Conservation (phyloP, 129 eudicot genomes). For the Pittosporum tobira region DNA sequence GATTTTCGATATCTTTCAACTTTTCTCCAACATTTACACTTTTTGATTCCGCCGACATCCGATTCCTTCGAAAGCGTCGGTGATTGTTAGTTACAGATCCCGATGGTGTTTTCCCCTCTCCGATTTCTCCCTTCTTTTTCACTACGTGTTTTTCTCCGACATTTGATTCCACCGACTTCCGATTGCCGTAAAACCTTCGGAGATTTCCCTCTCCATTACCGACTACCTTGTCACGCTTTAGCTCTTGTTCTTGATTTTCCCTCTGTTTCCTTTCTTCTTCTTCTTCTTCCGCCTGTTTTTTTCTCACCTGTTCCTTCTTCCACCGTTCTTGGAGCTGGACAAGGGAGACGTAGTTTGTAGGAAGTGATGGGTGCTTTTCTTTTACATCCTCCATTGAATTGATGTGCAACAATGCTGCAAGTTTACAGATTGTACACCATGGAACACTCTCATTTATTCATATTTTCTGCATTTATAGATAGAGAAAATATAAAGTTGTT, state of each 20-base stretch:
- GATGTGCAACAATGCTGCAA: neutral
- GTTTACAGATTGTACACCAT: too few species aligned
- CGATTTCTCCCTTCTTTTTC: too few species aligned
- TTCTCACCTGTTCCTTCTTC: constrained; percentile 30
- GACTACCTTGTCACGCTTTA: neutral
- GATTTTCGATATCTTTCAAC: neutral
- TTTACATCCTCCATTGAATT: constrained; percentile 1
- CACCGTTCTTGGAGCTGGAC: constrained; percentile 45
- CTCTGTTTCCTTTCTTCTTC: constrained; percentile 1
- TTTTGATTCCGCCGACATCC: neutral
- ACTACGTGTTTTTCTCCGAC: neutral
- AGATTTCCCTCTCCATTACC: too few species aligned
- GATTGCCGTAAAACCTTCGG: too few species aligned
- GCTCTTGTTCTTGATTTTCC: neutral
- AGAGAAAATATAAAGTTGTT: too few species aligned
- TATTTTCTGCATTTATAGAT: too few species aligned
- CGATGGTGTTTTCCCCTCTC: neutral
- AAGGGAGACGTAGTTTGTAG: constrained; percentile 38
- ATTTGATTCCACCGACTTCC: neutral
- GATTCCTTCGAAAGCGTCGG: neutral
- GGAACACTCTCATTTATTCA: too few species aligned
- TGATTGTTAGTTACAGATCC: neutral
- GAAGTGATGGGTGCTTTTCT: constrained; percentile 22
- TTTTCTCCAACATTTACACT: neutral
- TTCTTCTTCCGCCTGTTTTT: constrained; percentile 14